Evolutionary conservation across 208 protist genomes (phyloP), one percentile per base, ranked within the genome.

Genomic region (Vickermania spadyakhi): DNA sequence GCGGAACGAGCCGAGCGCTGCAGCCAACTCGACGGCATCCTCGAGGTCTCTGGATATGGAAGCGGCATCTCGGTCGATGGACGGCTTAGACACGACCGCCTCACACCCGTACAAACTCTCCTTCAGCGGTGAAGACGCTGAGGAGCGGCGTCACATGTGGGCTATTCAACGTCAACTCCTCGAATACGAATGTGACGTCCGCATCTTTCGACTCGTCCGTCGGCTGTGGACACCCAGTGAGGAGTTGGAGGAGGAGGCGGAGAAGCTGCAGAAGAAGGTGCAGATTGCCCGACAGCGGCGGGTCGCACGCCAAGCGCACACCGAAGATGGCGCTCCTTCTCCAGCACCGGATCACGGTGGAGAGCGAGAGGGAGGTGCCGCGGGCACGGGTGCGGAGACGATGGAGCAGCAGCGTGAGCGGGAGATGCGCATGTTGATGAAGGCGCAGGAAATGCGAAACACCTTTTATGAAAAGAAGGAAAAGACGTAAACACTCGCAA

Each of bases 181-280:
- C 0, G 87, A 94, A 45, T 94, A 90, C 60, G 87, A 94, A 67
- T 94, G 84, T 55, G 86, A 90, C 59, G 68, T 91, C 18, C 84
- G 84, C 22, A 64, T 94, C 13, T 76, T 90, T 45, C 58, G 67
- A n/a, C 75, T 85, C 41, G 52, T 91, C 2, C 60, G 56, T 13
- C 53, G 60, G 25, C 61, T 86, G 1, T 81, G 87, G 56, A 71
- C 79, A 45, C 72, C 75, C 3, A 61, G 88, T 0, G 82, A 89
- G 41, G 87, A 94, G 62, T 63, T 87, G 23, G 77, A 89, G 68
- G 74, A 87, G 52, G 87, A 94, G 69, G 72, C 66, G 28, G 76
- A 86, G 50, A 82, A 75, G 58, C 66, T 91, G 27, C 31, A 73
- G 54, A 68, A 50, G 60, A 88, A 85, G 62, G 68, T 73, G 3